Evolutionary conservation across 2,329 filamentous ascomycete genomes (phyloP), one percentile per base, ranked within the genome.

Genomic region (Aspergillus ibericus): DNA sequence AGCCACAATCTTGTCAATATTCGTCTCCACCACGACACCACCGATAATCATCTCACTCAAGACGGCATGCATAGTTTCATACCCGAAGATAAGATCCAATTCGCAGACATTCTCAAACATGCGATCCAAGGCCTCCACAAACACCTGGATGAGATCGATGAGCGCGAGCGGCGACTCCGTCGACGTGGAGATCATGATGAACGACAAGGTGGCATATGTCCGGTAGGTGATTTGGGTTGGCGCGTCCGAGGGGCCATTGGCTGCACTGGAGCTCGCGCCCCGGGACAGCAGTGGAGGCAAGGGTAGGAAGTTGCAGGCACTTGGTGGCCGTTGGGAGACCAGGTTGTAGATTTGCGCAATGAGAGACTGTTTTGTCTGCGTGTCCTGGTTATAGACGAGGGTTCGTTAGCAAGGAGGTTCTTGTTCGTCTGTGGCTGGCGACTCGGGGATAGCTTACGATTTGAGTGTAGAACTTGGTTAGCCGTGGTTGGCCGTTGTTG

Each of bases 81-180:
- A 99, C 74, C 98, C 98, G 81, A 99, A 99, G 75, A 99, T 99
- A 67, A 99, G 83, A 76, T 99, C 93, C 56, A 99, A 82, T 80
- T 99, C 95, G 83, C 95, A 99, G 9, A 99, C 95, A 74, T 99
- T 97, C 79, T 98, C 95, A 73, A 99, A 99, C 40, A 99, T 83
- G 64, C 92, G 87, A 75, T 99, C 95, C 35, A 99, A 84, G 0
- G 93, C 88, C 77, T 99, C 95, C 63, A 99, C 95, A 70, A 97
- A 99, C 60, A 99, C 95, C 77, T 99, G 95, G 65, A 99, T 98
- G 55, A 99, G 81, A 76, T 99, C 95, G 62, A 99, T 92, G 22
- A 99, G 84, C 0, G 95, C 95, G 3, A 99, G 88, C 0, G 95
- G 95, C 1, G 92, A 96, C 77, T 99, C 95, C 59, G 95, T 97